Conservation (phyloP, 1,284 basidiomycete genomes). For the Ustanciosporium gigantosporum region DNA sequence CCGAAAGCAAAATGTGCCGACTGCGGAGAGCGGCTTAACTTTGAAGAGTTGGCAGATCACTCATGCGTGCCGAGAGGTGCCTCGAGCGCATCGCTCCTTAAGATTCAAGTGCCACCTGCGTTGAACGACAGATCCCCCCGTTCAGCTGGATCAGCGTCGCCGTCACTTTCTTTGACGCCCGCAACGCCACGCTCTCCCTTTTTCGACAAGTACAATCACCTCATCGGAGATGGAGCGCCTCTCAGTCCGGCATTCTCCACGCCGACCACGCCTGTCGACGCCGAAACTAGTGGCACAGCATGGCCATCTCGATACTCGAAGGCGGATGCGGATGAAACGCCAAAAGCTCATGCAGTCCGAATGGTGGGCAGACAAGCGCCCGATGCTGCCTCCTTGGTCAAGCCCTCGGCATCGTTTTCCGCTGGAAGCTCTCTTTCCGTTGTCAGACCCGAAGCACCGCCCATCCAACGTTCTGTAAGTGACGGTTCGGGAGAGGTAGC, state of each 20-base stretch:
- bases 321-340: constrained; percentile 11
- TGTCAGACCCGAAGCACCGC: background rate
- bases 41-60: constrained; percentile 46
- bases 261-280: background rate
- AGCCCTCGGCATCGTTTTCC: constrained; percentile 2
- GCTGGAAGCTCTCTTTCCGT: constrained; percentile 1
- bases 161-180: constrained; percentile 9
- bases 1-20: constrained; percentile 52
- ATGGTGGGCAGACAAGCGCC: constrained; percentile 17
- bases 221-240: constrained; percentile 14
- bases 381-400: constrained; percentile 8
- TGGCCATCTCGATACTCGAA: background rate
- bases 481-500: constrained; percentile 10
- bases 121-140: background rate
- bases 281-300: background rate
- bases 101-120: constrained; percentile 12
- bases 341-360: constrained; percentile 25
- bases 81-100: constrained; percentile 13
- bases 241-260: constrained; percentile 20
- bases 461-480: constrained; percentile 17
- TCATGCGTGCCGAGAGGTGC: constrained; percentile 16
- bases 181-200: constrained; percentile 32
- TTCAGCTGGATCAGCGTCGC: constrained; percentile 5
- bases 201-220: constrained; percentile 34
- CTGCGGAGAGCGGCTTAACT: constrained; percentile 39